A percentile compares a stretch with the other conserved stretches of the same genome.
phyloP scores from a whole-genome alignment of 129 eudicot species.

The Artemisia argyi region DNA sequence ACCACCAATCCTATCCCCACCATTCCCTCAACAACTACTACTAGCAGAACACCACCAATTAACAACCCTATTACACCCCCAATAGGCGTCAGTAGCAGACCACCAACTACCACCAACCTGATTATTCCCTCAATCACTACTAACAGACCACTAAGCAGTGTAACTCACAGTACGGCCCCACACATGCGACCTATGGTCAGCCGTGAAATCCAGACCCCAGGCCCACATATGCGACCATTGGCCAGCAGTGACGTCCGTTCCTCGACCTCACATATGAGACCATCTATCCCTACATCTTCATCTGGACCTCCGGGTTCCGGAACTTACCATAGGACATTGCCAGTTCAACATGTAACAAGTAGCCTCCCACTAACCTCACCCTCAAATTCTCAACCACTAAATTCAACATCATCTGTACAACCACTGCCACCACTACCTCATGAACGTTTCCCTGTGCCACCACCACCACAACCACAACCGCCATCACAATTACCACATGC shows the following conservation, averaged over 20 bases:
- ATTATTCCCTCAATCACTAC: no score
- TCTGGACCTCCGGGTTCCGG: neutral
- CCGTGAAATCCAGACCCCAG: conserved; percentile 46
- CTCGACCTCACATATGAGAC: no score
- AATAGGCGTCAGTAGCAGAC: neutral
- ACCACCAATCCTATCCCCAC: neutral
- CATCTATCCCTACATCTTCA: no score
- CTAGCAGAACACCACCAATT: neutral
- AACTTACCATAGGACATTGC: conserved; percentile 6
- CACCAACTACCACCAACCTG: neutral
- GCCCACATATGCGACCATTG: conserved; percentile 31
- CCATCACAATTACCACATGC: no score
- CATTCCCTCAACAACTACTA: neutral
- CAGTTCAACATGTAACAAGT: conserved; percentile 31
- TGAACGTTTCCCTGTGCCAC: no score
- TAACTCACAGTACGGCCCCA: conserved; percentile 53
- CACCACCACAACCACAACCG: no score
- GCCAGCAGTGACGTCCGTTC: no score
- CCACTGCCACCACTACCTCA: no score
- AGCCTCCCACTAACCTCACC: conserved; percentile 9
- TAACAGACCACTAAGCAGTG: conserved; percentile 22
- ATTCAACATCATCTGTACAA: no score
- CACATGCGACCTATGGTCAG: conserved; percentile 43
- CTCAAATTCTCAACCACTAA: neutral
- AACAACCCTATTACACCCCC: conserved; percentile 10